phyloP scores from a whole-genome alignment of 192 early-diverging fungal genomes.

The Paraglomus brasilianum region DNA sequence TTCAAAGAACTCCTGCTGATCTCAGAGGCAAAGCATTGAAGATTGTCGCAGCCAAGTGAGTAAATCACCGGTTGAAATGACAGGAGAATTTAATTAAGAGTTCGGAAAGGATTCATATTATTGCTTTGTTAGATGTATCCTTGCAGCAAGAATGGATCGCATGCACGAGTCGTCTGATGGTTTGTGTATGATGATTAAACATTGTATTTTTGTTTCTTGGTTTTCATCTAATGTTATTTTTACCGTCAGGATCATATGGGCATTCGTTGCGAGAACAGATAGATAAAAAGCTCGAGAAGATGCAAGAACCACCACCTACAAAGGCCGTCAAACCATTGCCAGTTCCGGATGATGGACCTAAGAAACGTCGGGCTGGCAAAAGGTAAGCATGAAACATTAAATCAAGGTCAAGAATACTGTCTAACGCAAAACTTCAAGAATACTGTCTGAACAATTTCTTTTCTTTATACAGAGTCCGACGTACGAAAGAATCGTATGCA shows the following conservation, averaged over 20 bases:
- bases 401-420: background rate
- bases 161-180: slow-evolving; percentile 71
- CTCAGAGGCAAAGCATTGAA: slow-evolving; percentile 75
- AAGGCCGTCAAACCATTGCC: slow-evolving; percentile 88
- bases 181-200: background rate
- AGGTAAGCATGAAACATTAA: slow-evolving; percentile 38
- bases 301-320: slow-evolving; percentile 80
- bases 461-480: slow-evolving; percentile 59
- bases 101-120: background rate
- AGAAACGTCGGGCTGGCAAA: slow-evolving; percentile 88
- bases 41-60: slow-evolving; percentile 78
- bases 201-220: background rate
- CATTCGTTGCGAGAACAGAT: slow-evolving; percentile 72
- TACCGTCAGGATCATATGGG: slow-evolving; percentile 55
- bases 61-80: background rate
- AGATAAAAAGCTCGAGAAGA: slow-evolving; percentile 82
- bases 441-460: background rate
- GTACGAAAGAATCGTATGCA: slow-evolving; percentile 78
- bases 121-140: slow-evolving; percentile 41
- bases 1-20: slow-evolving; percentile 67
- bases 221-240: slow-evolving; percentile 14
- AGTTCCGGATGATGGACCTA: slow-evolving; percentile 86
- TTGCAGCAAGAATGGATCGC: slow-evolving; percentile 88
- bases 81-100: background rate
- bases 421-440: too few species aligned